Base-by-base conservation (phyloP, 1,139 yeast genomes). In the Zygosaccharomyces pseudobailii region DNA sequence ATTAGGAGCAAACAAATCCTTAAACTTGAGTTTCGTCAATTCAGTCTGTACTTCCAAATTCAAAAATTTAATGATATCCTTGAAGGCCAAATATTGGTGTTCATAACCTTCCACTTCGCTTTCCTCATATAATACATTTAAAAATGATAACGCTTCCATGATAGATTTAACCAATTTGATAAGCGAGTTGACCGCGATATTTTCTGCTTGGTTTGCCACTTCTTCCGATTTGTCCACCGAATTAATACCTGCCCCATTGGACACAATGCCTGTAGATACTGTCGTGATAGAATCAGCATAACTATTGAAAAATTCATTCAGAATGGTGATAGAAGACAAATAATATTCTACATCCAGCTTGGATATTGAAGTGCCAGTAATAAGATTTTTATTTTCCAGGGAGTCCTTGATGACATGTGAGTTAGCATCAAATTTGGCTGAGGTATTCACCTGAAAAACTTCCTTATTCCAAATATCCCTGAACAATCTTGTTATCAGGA, bases 111-210 rank as follows among this genome's bases (percentile, higher is more conserved):
- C 67, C 4, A 63, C 70, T 46, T 71, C 73, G 33, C 84, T 78
- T 63, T 90, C 97, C 58, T 88, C 95, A 52, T 84, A 75, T 51
- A 92, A 71, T 10, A 94, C 85, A 69, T 85, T 78, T 54, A 94
- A 71, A 65, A 92, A 92, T 1, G 97, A 87, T 40, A 92, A 73
- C 0, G 96, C 96, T 67, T 92, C 97, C 56, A 88, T 87, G 69
- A 88, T 82, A 5, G 90, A 83, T 52, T 78, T 80, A 50, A 90
- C 76, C 6, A 92, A 78, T 57, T 84, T 83, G 41, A 87, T 74
- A 38, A 94, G 72, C 0, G 97, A 81, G 27, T 84, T 82, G 56
- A 92, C 79, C 7, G 96, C 96, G 58, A 90, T 82, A 59, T 87
- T 92, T 62, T 92, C 98, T 1, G 96, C 96, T 66, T 94, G 90